Base-by-base conservation (phyloP, 1,139 yeast species). In the Pichiaceae sp. region DNA sequence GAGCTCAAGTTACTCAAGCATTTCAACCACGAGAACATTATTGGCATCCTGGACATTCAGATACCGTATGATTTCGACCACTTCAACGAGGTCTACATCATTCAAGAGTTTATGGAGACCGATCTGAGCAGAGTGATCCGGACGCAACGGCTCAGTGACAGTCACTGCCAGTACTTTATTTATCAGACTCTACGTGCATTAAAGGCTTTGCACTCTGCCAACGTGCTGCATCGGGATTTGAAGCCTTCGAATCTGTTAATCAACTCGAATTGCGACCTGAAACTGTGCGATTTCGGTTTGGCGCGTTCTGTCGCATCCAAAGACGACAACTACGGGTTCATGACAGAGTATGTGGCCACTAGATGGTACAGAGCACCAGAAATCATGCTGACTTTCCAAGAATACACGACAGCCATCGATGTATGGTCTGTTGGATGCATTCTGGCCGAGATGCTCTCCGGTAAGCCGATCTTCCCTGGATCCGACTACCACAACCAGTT, bases 221-320 rank as follows among this genome's bases (percentile, higher is more conserved):
- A 77, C 59, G 70, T 91, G 17, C 70, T 91, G 41, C 98, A 91
- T 57, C 71, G 98, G 42, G 98, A 91, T 57, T 68, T 91, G 48
- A 91, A 91, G 59, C 97, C 98, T 1, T 76, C 89, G 9, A 91
- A 91, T 59, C 63, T 91, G 44, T 67, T 91, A 42, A 66, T 91
- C 38, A 89, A 91, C 57, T 82, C 95, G 25, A 86, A 89, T 57
- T 91, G 98, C 63, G 97, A 89, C 60, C 70, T 91, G 48, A 91
- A 91, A 55, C 60, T 71, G 28, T 71, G 76, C 54, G 78, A 71
- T 51, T 70, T 71, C 51, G 82, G 85, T 9, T 52, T 75, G 23
- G 72, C 76, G 2, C 60, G 78, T 42, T 56, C 70, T 12, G 50
- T 49, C 14, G 59, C 57, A 4, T 47, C 55, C 6, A 50, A 49